These are phyloP conservation scores for Cucumis cinereus DNA, from an alignment of 306 rosid species.

Conservation along the genomic window DNA sequence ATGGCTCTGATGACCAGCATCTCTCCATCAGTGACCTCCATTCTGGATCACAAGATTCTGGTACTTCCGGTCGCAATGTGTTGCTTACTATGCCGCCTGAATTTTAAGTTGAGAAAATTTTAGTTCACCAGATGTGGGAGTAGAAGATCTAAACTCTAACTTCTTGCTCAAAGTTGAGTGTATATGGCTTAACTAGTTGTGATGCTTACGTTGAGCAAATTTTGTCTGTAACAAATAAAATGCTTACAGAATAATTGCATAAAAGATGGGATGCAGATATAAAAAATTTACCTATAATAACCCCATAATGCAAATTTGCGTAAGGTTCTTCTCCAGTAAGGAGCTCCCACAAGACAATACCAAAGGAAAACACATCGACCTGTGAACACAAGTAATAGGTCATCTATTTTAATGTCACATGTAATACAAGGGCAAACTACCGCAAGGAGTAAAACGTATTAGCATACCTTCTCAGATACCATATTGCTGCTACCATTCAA, in stretches of 20 bases:
- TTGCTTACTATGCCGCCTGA: constrained; percentile 91
- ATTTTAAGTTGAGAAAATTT: not conserved
- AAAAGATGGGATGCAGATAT: not conserved
- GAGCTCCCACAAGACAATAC: constrained; percentile 86
- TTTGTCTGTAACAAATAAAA: not conserved
- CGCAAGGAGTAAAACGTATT: constrained; percentile 2
- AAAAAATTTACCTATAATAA: constrained; percentile 55
- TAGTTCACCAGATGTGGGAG: not conserved
- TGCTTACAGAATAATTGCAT: not conserved
- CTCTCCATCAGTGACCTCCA: constrained; percentile 74
- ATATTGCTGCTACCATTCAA: constrained; percentile 86
- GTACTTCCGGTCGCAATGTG: constrained; percentile 71
- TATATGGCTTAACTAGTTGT: not conserved
- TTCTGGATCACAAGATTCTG: constrained; percentile 57
- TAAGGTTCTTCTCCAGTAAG: constrained; percentile 84
- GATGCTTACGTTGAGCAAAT: not conserved
- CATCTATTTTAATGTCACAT: not conserved
- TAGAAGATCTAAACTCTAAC: too few species aligned
- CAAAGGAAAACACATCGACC: constrained; percentile 89
- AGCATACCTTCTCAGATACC: constrained; percentile 79
- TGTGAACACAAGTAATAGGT: constrained; percentile 8
- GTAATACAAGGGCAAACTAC: not conserved
- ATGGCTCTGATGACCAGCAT: constrained; percentile 84
- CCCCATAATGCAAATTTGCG: constrained; percentile 78
- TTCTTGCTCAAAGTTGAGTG: too few species aligned